Evolutionary conservation across 495 filamentous ascomycete species (phyloP).

Genomic region (Chlorociboria aeruginascens): DNA sequence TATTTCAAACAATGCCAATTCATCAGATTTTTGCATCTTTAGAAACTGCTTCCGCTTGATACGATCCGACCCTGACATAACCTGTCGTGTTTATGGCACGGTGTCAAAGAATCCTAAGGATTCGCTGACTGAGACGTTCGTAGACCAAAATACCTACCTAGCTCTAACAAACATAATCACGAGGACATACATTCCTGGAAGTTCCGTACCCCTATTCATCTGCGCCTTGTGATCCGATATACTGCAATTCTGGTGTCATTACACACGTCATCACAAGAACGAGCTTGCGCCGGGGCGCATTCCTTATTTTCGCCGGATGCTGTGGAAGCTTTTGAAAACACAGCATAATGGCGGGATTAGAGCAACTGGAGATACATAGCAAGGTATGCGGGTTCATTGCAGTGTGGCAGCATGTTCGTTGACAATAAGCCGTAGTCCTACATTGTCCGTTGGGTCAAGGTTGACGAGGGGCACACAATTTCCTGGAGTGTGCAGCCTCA

Average conservation of each 20-base stretch:
- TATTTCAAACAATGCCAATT: no score
- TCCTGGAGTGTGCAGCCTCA: conserved; percentile 97
- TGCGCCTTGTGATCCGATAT: not conserved
- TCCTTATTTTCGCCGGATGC: not conserved
- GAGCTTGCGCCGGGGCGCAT: not conserved
- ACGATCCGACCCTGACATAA: no score
- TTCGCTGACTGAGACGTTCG: no score
- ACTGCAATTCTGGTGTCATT: not conserved
- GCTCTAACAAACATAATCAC: no score
- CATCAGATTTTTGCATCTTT: no score
- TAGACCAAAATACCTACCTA: no score
- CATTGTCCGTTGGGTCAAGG: conserved; percentile 92
- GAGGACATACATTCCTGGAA: no score
- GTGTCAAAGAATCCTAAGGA: no score
- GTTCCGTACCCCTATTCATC: not conserved
- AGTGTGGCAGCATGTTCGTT: not conserved
- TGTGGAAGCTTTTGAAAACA: not conserved
- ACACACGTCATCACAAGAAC: no score
- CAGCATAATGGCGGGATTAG: conserved; percentile 73
- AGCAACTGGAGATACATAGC: conserved; percentile 95
- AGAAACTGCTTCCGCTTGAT: no score
- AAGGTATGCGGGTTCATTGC: conserved; percentile 47
- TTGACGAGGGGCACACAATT: conserved; percentile 78
- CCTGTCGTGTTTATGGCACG: no score
- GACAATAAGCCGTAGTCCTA: conserved; percentile 54